These are phyloP conservation scores for Phylloporus rhodoxanthus DNA, from an alignment of 768 basidiomycete species.

Conservation along the genomic window DNA sequence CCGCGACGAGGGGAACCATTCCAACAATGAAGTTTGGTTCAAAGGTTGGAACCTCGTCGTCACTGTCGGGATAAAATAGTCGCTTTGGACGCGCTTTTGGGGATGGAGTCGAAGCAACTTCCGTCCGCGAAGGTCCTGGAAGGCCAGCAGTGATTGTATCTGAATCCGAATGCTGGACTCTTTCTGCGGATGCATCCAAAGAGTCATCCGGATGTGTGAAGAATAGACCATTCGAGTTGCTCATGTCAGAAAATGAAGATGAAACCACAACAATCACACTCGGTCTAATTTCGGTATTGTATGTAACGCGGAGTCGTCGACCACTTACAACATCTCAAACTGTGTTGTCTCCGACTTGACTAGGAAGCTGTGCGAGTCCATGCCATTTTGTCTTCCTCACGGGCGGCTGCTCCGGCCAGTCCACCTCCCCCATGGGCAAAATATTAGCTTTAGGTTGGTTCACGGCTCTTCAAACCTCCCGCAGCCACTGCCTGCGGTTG, in stretches of 20 bases:
- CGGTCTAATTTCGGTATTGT: too few species aligned
- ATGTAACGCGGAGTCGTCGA: too few species aligned
- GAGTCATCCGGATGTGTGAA: constrained; percentile 53
- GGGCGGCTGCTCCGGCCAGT: background rate
- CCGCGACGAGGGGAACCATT: constrained; percentile 29
- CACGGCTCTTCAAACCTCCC: constrained; percentile 36
- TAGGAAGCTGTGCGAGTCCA: too few species aligned
- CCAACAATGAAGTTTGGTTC: constrained; percentile 1
- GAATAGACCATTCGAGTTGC: constrained; percentile 35
- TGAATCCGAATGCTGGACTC: constrained; percentile 7
- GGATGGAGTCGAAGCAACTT: constrained; percentile 3
- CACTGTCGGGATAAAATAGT: constrained; percentile 40
- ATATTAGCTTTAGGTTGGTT: constrained; percentile 3
- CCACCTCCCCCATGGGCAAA: background rate
- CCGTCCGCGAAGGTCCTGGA: background rate
- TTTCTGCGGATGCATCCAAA: constrained; percentile 31
- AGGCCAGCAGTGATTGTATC: background rate
- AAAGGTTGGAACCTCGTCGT: constrained; percentile 33
- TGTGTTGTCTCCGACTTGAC: too few species aligned
- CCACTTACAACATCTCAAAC: too few species aligned
- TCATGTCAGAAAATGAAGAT: constrained; percentile 7
- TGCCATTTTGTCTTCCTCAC: background rate
- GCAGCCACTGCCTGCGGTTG: constrained; percentile 37
- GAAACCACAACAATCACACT: too few species aligned
- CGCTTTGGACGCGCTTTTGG: constrained; percentile 24